Evolutionary conservation across 2,329 filamentous ascomycete genomes (phyloP), one percentile per base, ranked within the genome.

Genomic region (Venturia effusa): DNA sequence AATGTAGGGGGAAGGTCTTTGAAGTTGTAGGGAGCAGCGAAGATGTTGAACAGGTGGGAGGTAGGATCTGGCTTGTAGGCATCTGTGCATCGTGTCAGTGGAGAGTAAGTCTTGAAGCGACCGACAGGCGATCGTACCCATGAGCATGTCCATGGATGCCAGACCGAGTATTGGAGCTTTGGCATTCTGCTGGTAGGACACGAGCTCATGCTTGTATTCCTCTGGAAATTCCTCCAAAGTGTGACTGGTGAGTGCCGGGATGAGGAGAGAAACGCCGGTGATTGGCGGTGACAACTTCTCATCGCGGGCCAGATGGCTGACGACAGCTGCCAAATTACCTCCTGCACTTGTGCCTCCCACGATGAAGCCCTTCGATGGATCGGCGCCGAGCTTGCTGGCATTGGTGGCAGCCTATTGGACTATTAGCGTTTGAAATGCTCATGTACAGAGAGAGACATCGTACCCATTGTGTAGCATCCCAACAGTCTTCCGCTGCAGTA

Each of bases 341-440:
- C 80, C 81, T 0, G 80, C 80, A 1, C 78, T 80, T 5, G 76
- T 79, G 22, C 81, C 81, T 10, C 80, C 79, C 0, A 83, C 69
- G n/a, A 82, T 73, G 66, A 83, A 79, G 10, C 80, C 80, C 62
- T 73, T 74, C 4, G 69, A 65, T 1, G 80, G 74, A 59, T 81
- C 73, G 1, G 76, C 76, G 72, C 68, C 55, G 6, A 81, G 69
- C 0, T 41, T 59, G 0, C 63, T 19, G 62, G 67, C 73, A 66
- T 70, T 70, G 32, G 65, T 67, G 22, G 69, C 69, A 51, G 62
- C 64, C 62, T 65, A 13, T n/a, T 19, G 17, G 11, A 34, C 10
- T 10, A 6, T 48, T 27, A 24, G 37, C 32, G 13, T 32, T 62
- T 4, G 37, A n/a, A 2, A 39, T 34, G 5, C 3, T 32, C 24